These are phyloP conservation scores for Rachicladosporium sp. DNA, from an alignment of 2,329 filamentous ascomycete species.

Conservation along the genomic window DNA sequence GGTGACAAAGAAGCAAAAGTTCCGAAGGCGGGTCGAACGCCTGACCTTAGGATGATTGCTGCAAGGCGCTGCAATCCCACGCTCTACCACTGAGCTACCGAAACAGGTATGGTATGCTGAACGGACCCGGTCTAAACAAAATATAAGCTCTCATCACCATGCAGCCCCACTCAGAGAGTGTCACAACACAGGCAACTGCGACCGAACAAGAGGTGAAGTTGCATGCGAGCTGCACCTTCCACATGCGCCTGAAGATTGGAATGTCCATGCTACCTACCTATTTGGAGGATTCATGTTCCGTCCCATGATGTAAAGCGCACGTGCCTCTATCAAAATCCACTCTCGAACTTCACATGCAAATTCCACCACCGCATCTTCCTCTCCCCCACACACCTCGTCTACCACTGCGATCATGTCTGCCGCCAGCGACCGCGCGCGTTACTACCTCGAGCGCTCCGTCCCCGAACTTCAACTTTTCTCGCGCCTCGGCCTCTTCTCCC, in stretches of 20 bases:
- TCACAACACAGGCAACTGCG: no score
- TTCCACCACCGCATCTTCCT: neutral
- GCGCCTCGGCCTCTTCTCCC: conserved; percentile 75
- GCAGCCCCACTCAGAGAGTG: no score
- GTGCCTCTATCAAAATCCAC: neutral
- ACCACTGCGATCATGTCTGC: conserved; percentile 39
- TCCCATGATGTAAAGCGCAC: no score
- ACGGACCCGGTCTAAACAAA: no score
- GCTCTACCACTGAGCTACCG: conserved; percentile 8
- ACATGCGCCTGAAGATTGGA: no score
- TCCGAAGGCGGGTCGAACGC: conserved; percentile 2
- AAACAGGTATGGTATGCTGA: conserved; percentile 2
- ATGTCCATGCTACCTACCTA: no score
- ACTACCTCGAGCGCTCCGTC: conserved; percentile 83
- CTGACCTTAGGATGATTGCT: conserved; percentile 6
- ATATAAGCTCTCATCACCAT: no score
- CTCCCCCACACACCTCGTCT: no score
- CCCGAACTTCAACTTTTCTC: conserved; percentile 88
- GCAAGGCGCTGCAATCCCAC: conserved; percentile 6
- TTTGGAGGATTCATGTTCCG: no score
- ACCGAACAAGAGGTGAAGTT: no score
- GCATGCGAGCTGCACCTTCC: no score
- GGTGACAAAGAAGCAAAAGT: no score
- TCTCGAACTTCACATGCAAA: neutral
- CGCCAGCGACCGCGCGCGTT: conserved; percentile 86